Evolutionary conservation across 805 yeast genomes (phyloP), one percentile per base, ranked within the genome.

Genomic region (Saturnispora serradocipensis): DNA sequence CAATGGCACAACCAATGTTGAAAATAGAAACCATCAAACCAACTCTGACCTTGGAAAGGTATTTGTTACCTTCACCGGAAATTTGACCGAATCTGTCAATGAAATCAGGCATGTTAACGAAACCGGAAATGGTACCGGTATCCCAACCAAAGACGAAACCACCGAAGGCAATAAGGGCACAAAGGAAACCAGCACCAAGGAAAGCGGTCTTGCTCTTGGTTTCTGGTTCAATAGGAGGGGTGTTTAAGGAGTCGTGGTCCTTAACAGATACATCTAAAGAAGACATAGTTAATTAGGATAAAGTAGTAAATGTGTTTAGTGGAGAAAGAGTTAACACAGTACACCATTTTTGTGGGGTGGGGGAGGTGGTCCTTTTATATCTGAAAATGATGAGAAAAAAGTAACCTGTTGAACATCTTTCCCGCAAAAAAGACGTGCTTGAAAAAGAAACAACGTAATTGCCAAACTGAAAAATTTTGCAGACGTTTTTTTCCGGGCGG

Each of bases 101-200:
- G 66, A 76, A 83, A 55, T 80, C 80, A n/a, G 71, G 59, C 81
- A 82, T 78, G 63, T 78, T 78, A 47, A 82, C 80, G 60, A 83
- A 80, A 58, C 88, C 88, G 40, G 86, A 81, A 66, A 82, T 78
- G 56, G 88, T 82, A 71, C 88, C 89, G 48, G 87, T 84, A 71
- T 83, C 89, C 76, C 83, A 83, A 54, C 89, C 89, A 61, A 81
- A 84, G 44, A 83, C 82, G 63, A 80, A 84, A 45, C 89, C 90
- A 70, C 88, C 88, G 56, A 84, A 84, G 32, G 88, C 86, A 57
- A 84, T 78, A 50, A 78, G 59, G n/a, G 73, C 59, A 66, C 88
- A 81, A 28, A 66, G 68, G 48, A 61, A 9, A 13, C 65, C 66
- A 13, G 63, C 67, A 27, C 59, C 58, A 7, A 59, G 9, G 48